Evolutionary conservation across 2,329 filamentous ascomycete genomes (phyloP).

Genomic region (Aureobasidium leucospermi): DNA sequence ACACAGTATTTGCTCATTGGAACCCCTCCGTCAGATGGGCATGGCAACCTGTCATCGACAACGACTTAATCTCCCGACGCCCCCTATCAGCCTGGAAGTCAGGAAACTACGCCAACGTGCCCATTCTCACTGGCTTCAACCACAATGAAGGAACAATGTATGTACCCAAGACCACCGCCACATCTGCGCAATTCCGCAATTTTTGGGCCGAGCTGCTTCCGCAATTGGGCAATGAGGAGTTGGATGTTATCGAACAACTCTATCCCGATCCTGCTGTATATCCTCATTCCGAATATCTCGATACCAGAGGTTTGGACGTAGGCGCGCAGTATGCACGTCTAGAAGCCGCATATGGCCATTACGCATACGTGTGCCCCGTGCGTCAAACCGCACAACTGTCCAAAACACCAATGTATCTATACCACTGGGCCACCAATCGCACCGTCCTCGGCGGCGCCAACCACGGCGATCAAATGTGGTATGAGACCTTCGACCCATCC

Average conservation of each 20-base stretch:
- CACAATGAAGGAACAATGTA: slow-evolving; percentile 63
- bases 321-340: slow-evolving; percentile 52
- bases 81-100: slow-evolving; percentile 55
- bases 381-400: slow-evolving; percentile 45
- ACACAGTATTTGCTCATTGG: slow-evolving; percentile 38
- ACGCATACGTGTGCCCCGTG: slow-evolving; percentile 58
- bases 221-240: slow-evolving; percentile 43
- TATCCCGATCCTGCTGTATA: slow-evolving; percentile 53
- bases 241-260: slow-evolving; percentile 48
- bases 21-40: slow-evolving; percentile 45
- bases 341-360: slow-evolving; percentile 56
- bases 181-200: slow-evolving; percentile 45
- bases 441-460: slow-evolving; percentile 27
- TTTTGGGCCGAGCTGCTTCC: slow-evolving; percentile 60
- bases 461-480: slow-evolving; percentile 30
- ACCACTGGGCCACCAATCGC: slow-evolving; percentile 52
- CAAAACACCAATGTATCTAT: slow-evolving; percentile 44
- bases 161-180: slow-evolving; percentile 45
- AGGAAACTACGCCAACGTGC: slow-evolving; percentile 47
- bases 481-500: slow-evolving; percentile 24
- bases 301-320: slow-evolving; percentile 29
- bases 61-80: slow-evolving; percentile 49
- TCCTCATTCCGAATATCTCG: slow-evolving; percentile 35
- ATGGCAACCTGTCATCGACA: slow-evolving; percentile 64
- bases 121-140: slow-evolving; percentile 63